These are phyloP conservation scores for Staphylotrichum tortipilum DNA, from an alignment of 495 filamentous ascomycete species.

Conservation along the genomic window DNA sequence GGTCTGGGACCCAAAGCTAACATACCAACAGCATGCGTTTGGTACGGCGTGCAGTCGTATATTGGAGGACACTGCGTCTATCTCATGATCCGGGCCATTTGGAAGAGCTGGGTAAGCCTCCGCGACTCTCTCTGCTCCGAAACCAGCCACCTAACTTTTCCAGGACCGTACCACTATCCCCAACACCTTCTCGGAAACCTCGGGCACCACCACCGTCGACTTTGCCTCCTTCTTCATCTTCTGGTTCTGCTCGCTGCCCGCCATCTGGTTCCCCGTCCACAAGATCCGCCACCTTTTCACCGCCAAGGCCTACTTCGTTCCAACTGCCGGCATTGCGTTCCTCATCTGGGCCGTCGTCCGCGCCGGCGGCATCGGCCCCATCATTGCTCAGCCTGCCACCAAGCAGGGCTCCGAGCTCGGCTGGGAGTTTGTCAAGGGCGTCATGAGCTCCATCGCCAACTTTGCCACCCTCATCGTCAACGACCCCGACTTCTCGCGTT, in stretches of 20 bases:
- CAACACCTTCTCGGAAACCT: conserved; percentile 55
- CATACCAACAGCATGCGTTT: conserved; percentile 49
- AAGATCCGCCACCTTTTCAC: conserved; percentile 83
- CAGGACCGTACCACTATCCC: conserved; percentile 47
- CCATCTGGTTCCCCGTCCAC: conserved; percentile 75
- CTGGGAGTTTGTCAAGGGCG: conserved; percentile 74
- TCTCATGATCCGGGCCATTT: conserved; percentile 76
- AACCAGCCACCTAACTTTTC: conserved; percentile 7
- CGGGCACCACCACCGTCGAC: conserved; percentile 66
- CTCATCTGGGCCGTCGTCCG: conserved; percentile 85
- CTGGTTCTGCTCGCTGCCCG: conserved; percentile 71
- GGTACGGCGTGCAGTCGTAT: conserved; percentile 83
- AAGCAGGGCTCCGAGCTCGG: conserved; percentile 59
- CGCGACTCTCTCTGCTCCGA: no score
- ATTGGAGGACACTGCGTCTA: conserved; percentile 78
- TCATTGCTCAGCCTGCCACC: conserved; percentile 61
- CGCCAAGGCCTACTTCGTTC: conserved; percentile 80
- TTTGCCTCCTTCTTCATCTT: conserved; percentile 79
- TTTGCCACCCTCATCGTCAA: conserved; percentile 83
- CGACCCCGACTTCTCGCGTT: conserved; percentile 86
- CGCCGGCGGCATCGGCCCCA: conserved; percentile 77
- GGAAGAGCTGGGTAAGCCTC: conserved; percentile 50
- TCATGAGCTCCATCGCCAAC: conserved; percentile 88
- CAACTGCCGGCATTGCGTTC: conserved; percentile 73
- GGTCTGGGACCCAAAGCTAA: conserved; percentile 2